Evolutionary conservation across 352 stramenopile genomes (phyloP).

Genomic region (Pythium rishiriense): DNA sequence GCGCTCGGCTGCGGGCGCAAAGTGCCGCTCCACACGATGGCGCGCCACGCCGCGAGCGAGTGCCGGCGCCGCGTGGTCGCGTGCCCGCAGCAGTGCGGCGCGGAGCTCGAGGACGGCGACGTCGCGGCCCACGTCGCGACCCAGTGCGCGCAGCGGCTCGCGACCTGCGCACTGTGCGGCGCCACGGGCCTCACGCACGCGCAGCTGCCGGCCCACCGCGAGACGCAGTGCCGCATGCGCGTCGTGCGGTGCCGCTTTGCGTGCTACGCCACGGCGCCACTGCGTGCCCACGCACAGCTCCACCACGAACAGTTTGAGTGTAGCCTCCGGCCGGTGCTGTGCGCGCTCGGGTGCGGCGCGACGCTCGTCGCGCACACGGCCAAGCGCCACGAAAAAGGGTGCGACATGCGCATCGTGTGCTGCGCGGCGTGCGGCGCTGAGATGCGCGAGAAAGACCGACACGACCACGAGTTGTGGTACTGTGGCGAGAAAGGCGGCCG

Average conservation of each 20-base stretch:
- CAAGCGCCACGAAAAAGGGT: constrained; percentile 55
- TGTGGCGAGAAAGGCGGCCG: constrained; percentile 26
- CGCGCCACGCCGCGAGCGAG: constrained; percentile 32
- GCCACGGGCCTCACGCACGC: constrained; percentile 37
- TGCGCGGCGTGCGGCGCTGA: constrained; percentile 66
- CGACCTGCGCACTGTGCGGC: constrained; percentile 55
- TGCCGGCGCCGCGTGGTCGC: constrained; percentile 46
- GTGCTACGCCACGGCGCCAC: constrained; percentile 42
- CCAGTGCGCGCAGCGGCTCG: constrained; percentile 45
- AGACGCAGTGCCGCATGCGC: constrained; percentile 58
- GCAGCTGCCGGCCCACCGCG: constrained; percentile 43
- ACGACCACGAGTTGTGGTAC: constrained; percentile 51
- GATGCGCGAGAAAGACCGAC: constrained; percentile 53
- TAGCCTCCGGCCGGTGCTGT: constrained; percentile 57
- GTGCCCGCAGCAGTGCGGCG: constrained; percentile 37
- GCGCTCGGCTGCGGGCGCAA: constrained; percentile 48
- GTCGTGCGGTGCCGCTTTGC: constrained; percentile 48
- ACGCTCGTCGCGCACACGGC: constrained; percentile 49
- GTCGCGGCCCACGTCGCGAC: constrained; percentile 31
- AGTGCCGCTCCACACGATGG: constrained; percentile 51
- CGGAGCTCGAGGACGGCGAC: constrained; percentile 40
- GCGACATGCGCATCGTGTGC: constrained; percentile 58
- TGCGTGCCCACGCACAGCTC: constrained; percentile 59
- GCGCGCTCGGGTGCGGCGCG: constrained; percentile 60
- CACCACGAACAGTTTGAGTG: constrained; percentile 68